Conservation (phyloP, 2,329 filamentous ascomycete genomes). For the Parastagonospora avenae region DNA sequence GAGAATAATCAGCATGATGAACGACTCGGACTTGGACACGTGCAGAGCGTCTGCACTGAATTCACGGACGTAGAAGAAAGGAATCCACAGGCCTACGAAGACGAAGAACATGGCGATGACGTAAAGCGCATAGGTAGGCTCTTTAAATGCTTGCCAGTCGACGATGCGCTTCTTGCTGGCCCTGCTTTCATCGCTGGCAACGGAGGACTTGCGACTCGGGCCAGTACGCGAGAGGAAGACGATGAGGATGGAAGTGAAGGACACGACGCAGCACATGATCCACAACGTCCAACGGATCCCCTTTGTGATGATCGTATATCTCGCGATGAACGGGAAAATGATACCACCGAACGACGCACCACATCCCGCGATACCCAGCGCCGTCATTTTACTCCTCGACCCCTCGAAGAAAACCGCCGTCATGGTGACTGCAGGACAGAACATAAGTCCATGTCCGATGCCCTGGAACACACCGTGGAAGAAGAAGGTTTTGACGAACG, state of each 20-base stretch:
- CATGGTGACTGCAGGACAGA: conserved; percentile 21
- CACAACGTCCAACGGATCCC: conserved; percentile 65
- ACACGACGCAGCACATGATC: conserved; percentile 53
- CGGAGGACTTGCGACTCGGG: conserved; percentile 8
- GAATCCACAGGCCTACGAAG: conserved; percentile 42
- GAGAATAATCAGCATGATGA: conserved; percentile 59
- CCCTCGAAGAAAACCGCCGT: conserved; percentile 40
- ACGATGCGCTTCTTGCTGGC: conserved; percentile 19
- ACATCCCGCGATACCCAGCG: conserved; percentile 16
- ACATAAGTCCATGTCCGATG: conserved; percentile 28
- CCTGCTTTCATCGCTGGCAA: no score
- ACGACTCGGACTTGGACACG: conserved; percentile 43
- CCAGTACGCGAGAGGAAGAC: conserved; percentile 22
- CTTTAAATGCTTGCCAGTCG: conserved; percentile 45
- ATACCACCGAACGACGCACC: conserved; percentile 20
- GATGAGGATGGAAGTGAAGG: conserved; percentile 3
- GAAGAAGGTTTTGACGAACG: conserved; percentile 51
- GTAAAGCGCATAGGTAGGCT: conserved; percentile 42
- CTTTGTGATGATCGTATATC: conserved; percentile 8
- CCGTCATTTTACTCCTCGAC: conserved; percentile 2
- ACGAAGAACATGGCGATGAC: conserved; percentile 31
- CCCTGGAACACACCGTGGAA: conserved; percentile 32
- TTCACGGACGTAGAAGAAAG: conserved; percentile 44
- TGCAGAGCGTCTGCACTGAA: neutral
- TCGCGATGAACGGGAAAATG: conserved; percentile 18